Evolutionary conservation across 2,329 filamentous ascomycete genomes (phyloP).

Genomic region (Nigrospora oryzae): DNA sequence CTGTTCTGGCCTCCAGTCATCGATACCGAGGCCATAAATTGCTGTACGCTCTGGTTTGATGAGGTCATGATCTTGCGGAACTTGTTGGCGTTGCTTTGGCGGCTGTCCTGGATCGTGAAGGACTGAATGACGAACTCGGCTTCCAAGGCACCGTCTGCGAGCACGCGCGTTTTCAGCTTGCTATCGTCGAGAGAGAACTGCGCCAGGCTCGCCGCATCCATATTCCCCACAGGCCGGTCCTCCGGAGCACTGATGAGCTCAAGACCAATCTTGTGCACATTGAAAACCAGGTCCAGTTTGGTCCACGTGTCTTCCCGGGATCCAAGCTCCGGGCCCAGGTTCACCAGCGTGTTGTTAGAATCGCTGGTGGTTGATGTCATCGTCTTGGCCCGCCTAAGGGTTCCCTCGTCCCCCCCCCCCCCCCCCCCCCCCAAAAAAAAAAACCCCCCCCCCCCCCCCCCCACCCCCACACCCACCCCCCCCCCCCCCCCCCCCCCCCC

Average conservation of each 20-base stretch:
- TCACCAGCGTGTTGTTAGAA: constrained; percentile 34
- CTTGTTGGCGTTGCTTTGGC: constrained; percentile 84
- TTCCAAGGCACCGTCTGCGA: constrained; percentile 85
- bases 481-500: no score
- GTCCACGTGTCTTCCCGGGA: constrained; percentile 71
- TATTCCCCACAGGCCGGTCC: constrained; percentile 67
- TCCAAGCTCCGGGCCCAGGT: constrained; percentile 63
- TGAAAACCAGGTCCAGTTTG: constrained; percentile 86
- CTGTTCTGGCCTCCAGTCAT: constrained; percentile 79
- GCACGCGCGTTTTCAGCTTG: constrained; percentile 82
- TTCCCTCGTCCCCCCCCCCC: constrained; percentile 50
- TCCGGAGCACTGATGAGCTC: constrained; percentile 76
- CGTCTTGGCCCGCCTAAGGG: constrained; percentile 38
- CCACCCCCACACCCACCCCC: no score
- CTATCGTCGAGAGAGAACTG: constrained; percentile 93
- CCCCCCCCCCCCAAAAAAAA: no score
- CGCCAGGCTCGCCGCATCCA: constrained; percentile 76
- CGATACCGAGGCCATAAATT: constrained; percentile 95
- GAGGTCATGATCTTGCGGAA: constrained; percentile 98
- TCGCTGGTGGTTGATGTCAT: constrained; percentile 26
- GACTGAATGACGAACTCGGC: constrained; percentile 89
- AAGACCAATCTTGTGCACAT: constrained; percentile 76
- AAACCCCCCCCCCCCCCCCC: no score
- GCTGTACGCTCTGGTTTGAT: constrained; percentile 88
- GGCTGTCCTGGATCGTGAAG: constrained; percentile 89